Conservation (phyloP, 305 asterid genomes). For the Fraxinus sp. region DNA sequence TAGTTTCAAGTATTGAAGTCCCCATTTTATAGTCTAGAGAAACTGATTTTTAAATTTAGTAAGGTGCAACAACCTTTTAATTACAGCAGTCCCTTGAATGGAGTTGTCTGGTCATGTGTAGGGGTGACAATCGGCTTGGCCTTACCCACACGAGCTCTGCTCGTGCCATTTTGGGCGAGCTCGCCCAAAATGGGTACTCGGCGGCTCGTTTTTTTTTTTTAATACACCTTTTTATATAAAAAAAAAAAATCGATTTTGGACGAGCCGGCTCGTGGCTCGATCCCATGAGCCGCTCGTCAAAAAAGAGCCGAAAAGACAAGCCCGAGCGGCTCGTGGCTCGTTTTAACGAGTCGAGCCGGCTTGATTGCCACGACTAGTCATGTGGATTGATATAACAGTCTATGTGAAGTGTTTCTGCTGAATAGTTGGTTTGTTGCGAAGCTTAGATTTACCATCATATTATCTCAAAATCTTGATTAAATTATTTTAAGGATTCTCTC, state of each 20-base stretch:
- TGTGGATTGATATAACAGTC: background rate
- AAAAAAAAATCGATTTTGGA: too few species aligned
- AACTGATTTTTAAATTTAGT: background rate
- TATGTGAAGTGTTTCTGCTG: background rate
- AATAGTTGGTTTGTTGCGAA: background rate
- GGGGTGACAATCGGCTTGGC: too few species aligned
- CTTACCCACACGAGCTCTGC: too few species aligned
- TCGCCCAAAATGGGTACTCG: too few species aligned
- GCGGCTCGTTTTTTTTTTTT: too few species aligned
- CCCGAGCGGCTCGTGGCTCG: too few species aligned
- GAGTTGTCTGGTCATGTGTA: background rate
- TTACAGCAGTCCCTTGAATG: background rate
- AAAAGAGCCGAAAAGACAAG: too few species aligned
- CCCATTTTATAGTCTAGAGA: background rate
- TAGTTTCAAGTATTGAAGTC: background rate
- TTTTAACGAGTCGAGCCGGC: too few species aligned
- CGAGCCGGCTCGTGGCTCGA: too few species aligned
- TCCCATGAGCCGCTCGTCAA: too few species aligned
- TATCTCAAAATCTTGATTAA: background rate
- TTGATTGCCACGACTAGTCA: background rate
- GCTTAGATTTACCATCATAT: background rate
- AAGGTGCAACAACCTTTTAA: background rate
- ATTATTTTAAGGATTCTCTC: background rate
- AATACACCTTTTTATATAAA: too few species aligned
- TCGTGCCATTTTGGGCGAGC: too few species aligned